Conservation (phyloP, 352 stramenopile species). For the Phytophthora podocarpi region DNA sequence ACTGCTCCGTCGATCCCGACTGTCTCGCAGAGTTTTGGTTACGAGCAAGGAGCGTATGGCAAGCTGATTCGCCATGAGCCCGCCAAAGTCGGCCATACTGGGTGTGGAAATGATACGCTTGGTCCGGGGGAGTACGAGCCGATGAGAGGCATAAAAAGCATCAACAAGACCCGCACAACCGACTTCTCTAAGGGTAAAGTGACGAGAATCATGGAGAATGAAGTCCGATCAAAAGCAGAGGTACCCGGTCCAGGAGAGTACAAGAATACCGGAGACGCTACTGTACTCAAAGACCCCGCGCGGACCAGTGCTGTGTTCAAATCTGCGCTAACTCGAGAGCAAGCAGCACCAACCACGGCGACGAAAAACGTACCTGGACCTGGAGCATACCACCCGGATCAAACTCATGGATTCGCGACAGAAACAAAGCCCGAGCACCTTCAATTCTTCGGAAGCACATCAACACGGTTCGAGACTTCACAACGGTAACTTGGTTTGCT, state of each 20-base stretch:
- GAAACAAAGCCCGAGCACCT: conserved; percentile 70
- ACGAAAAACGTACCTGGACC: conserved; percentile 65
- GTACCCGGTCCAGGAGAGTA: conserved; percentile 74
- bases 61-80: conserved; percentile 79
- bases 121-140: conserved; percentile 80
- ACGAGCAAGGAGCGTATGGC: conserved; percentile 72
- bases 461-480: conserved; percentile 56
- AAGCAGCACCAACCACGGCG: conserved; percentile 29
- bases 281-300: conserved; percentile 42
- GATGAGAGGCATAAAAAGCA: conserved; percentile 63
- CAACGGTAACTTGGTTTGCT: conserved; percentile 33
- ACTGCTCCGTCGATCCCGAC: conserved; percentile 79
- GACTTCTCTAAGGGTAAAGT: conserved; percentile 82
- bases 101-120: conserved; percentile 58
- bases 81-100: conserved; percentile 54
- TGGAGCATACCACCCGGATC: conserved; percentile 58
- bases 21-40: conserved; percentile 77
- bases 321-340: conserved; percentile 61
- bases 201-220: conserved; percentile 64
- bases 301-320: conserved; percentile 78
- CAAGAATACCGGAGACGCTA: conserved; percentile 30
- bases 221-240: conserved; percentile 58
- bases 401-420: conserved; percentile 43
- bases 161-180: conserved; percentile 63
- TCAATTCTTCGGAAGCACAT: conserved; percentile 84